Conservation (phyloP, 495 filamentous ascomycete species). For the Usnea hakonensis region DNA sequence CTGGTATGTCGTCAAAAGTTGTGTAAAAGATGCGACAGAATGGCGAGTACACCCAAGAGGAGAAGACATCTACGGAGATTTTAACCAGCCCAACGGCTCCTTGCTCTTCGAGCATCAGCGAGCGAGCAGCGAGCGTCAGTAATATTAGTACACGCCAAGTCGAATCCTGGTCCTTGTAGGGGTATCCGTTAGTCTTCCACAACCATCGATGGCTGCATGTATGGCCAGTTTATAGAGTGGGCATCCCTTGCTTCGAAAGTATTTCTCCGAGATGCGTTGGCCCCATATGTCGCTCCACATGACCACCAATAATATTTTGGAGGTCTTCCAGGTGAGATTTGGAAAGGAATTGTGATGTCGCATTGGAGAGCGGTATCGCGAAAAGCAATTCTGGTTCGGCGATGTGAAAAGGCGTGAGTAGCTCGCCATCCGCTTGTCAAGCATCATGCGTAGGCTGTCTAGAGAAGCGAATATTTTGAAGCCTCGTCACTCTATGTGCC, state of each 20-base stretch:
- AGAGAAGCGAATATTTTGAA: neutral
- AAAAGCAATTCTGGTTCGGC: neutral
- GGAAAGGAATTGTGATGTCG: neutral
- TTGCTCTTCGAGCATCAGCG: slow-evolving; percentile 50
- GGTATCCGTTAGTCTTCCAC: neutral
- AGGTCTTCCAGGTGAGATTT: neutral
- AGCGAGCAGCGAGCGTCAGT: slow-evolving; percentile 61
- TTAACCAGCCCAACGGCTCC: neutral
- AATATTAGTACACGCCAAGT: slow-evolving; percentile 10
- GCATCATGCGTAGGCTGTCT: neutral
- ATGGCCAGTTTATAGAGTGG: neutral
- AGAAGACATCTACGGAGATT: slow-evolving; percentile 15
- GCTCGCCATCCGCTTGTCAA: neutral
- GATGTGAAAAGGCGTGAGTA: neutral
- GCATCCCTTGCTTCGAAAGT: neutral
- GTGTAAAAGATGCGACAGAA: slow-evolving; percentile 9
- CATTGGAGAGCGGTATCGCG: neutral
- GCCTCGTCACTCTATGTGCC: neutral
- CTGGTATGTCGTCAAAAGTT: slow-evolving; percentile 19
- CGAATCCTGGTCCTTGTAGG: neutral
- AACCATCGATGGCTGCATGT: neutral
- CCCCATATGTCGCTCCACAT: neutral
- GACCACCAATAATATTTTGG: neutral
- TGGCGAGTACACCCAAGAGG: slow-evolving; percentile 13
- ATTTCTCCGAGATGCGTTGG: neutral